A percentile compares a stretch with the other conserved stretches of the same genome.
Evolutionary conservation across 2,329 filamentous ascomycete genomes (phyloP).

Genomic region (Chaetomium sp.): DNA sequence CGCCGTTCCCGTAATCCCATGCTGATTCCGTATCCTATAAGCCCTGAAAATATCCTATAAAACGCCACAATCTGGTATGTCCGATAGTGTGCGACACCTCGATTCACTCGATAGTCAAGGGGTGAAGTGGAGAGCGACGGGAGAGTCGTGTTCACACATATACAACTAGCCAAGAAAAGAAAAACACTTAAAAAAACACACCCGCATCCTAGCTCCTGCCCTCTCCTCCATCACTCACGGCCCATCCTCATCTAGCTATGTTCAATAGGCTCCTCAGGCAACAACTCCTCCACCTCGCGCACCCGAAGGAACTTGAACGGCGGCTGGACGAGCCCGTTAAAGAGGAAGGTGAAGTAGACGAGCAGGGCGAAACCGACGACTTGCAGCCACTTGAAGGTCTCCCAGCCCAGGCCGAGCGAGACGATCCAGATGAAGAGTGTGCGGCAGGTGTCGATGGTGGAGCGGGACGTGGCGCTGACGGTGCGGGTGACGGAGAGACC

Average conservation of each 20-base stretch:
- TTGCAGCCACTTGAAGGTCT: conserved; percentile 96
- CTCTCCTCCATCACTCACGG: not conserved
- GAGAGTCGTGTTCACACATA: too few species aligned
- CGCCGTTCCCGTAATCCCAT: too few species aligned
- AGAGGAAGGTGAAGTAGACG: conserved; percentile 94
- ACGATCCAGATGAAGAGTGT: conserved; percentile 98
- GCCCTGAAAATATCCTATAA: too few species aligned
- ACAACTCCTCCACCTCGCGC: conserved; percentile 53
- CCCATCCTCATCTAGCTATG: conserved; percentile 37
- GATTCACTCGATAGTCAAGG: too few species aligned
- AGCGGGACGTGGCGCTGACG: conserved; percentile 87
- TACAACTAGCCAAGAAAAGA: too few species aligned
- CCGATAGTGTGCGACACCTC: too few species aligned
- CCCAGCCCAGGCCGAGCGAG: conserved; percentile 88
- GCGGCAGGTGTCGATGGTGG: conserved; percentile 94
- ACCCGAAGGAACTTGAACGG: conserved; percentile 64
- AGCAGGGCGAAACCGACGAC: conserved; percentile 80
- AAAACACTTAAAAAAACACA: too few species aligned
- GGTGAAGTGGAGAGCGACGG: too few species aligned
- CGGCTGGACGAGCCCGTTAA: conserved; percentile 87
- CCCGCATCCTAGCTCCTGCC: too few species aligned
- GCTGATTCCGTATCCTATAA: too few species aligned
- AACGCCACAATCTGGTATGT: too few species aligned
- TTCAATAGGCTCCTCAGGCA: conserved; percentile 81
- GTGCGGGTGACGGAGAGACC: conserved; percentile 84